Base-by-base conservation (phyloP, 352 stramenopile genomes). In the Thraustotheca clavata region DNA sequence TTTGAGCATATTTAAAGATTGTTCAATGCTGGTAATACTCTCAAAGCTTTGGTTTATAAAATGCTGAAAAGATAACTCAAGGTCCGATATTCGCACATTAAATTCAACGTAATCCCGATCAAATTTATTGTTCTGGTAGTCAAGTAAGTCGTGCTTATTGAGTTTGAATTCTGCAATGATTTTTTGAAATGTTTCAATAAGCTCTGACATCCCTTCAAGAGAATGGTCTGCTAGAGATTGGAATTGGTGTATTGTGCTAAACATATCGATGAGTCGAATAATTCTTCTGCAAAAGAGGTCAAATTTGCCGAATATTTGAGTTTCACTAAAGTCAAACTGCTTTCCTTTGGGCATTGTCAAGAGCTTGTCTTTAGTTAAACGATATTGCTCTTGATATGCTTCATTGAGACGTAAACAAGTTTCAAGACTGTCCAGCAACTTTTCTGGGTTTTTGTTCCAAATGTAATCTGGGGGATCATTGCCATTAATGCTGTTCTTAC, bases 51-150 rank as follows among this genome's bases (percentile, higher is more conserved):
- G 77, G 67, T 96, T 95, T 71, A 96, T 95, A 55, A 95, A 96
- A 36, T 95, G 83, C 73, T 96, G 87, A 22, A 96, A 73, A 5
- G 74, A 86, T 0, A 80, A 76, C 71, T 96, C 88, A 8, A 96
- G 75, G 54, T 96, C 88, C 0, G 83, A 82, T 41, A 96, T 93
- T 60, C 89, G 80, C 48, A 97, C 94, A 60, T 97, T 97, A 71
- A 98, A 97, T 57, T 97, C 87, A 8, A 97, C 85, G 62, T 97
- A 98, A 67, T 97, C 91, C 14, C 90, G 75, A 48, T 97, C 91
- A 59, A 97, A 97, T 60, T 93, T 91, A 68, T 93, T 93, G 71
- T 88, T 89, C 71, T 91, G 75, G 68, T 83, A 96, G 62, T 94
- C 86, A 0, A 96, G 72, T 31, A 96, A 55, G 54, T 96, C 86